Percentiles rank a stretch among this genome's conserved stretches.
Conservation (phyloP, 2,329 filamentous ascomycete species). For the Hypoxylon sp. region DNA sequence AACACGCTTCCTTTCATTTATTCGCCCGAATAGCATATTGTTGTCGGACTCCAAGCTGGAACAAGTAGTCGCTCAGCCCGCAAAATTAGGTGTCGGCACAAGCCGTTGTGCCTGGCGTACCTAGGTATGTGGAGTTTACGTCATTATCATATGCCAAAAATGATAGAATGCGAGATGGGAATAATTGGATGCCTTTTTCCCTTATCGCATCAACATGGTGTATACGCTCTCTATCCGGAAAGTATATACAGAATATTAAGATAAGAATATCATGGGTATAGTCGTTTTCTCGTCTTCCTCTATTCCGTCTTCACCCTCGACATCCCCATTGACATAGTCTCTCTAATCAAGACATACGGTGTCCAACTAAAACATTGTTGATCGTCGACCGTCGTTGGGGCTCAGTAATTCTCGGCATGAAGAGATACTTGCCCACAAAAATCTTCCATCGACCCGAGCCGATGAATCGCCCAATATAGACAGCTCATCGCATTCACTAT, state of each 20-base stretch:
- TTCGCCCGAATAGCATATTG: not conserved
- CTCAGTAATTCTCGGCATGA: not conserved
- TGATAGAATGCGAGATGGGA: not conserved
- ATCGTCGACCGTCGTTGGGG: constrained; percentile 1
- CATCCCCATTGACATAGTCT: constrained; percentile 1
- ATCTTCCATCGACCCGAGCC: constrained; percentile 1
- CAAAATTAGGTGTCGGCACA: constrained; percentile 27
- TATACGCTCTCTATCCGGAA: constrained; percentile 32
- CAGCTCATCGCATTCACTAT: constrained; percentile 11
- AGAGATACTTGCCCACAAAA: constrained; percentile 1
- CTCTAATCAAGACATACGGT: constrained; percentile 23
- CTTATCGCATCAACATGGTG: not conserved
- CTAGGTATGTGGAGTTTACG: constrained; percentile 17
- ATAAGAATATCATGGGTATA: constrained; percentile 36
- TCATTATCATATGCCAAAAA: constrained; percentile 44
- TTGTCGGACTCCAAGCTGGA: not conserved
- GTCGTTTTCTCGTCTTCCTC: constrained; percentile 24
- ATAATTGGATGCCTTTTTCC: not conserved
- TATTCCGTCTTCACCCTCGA: constrained; percentile 14
- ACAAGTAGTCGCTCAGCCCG: constrained; percentile 17
- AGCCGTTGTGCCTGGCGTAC: constrained; percentile 30
- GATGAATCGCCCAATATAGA: not conserved
- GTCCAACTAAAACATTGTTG: constrained; percentile 25
- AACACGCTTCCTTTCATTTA: not conserved
- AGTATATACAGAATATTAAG: constrained; percentile 37